Evolutionary conservation across 2,329 filamentous ascomycete species (phyloP), one percentile per base, ranked within the genome.

Genomic region (Colletotrichum sp.): DNA sequence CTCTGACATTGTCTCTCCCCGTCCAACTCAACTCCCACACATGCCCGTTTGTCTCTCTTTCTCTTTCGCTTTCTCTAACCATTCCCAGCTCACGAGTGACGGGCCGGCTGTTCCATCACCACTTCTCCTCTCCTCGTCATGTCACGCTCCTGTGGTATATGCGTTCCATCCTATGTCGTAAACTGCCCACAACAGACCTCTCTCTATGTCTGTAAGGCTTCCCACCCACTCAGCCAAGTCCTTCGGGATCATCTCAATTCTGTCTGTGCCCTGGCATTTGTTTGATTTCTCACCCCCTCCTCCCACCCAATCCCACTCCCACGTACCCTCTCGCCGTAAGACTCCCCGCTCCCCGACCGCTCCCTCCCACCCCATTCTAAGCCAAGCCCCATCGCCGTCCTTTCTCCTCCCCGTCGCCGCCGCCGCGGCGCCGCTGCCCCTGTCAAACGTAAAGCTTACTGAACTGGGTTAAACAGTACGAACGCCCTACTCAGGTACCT

Each of bases 381-480:
- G 36, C 36, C 62, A 66, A 75, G 72, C 36, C 68, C 59, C 67
- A 66, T 65, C 24, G 34, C 59, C 72, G 48, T 67, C 68, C 52
- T 72, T 62, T 72, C 36, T 64, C 39, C 57, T 68, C 57, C 63
- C 73, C 73, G 64, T 64, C 69, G 63, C 69, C 73, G 69, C 55
- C 57, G 57, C 64, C 63, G 66, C 68, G 72, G 62, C 68, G 68
- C 63, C 64, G 69, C 73, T 70, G 73, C 64, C 73, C 70, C 70
- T 75, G 73, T 75, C 73, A 75, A 73, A 73, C 44, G 30, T 68
- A 44, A 36, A 65, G 73, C 73, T 75, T 75, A 75, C 73, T 68
- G 30, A n/a, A 64, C 57, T 68, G 32, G 73, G 73, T 64, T 65
- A 68, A 68, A 30, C 64, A 73, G 64, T 34, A 75, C 70, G 44